Evolutionary conservation across 331 rosid species (phyloP), one percentile per base, ranked within the genome.

Genomic region (Spiraea crenata): DNA sequence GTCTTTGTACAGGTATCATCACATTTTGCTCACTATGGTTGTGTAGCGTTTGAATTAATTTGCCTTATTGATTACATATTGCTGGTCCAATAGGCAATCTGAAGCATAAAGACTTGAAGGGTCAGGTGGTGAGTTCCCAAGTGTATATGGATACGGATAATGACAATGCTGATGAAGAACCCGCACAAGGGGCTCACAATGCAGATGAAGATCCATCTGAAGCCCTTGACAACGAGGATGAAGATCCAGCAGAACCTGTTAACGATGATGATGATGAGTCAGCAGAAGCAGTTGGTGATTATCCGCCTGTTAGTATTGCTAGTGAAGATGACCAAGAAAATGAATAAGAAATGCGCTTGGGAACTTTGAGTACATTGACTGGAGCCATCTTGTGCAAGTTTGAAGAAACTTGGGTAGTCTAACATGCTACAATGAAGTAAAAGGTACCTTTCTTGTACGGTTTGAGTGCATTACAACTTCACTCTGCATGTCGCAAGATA

Each of bases 101-200:
- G 57, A 81, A 81, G 69, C 85, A 81, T 62, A 81, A 81, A 76
- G 78, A 81, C 67, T 72, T 81, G 75, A 69, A 46, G 19, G 85
- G 85, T 48, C 69, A 81, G 61, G 78, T 72, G 13, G 85, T 81
- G 65, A 81, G 85, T 58, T 81, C 85, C 13, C 85, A 81, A 63
- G 76, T 70, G 40, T 81, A 81, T 68, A 38, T n/a, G 4, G 82
- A 76, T 20, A 54, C 61, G 5, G 67, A 64, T 16, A 63, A 51
- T 49, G 62, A 71, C 8, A 3, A 55, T 17, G 68, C 39, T 9
- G 67, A 31, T 48, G 81, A 72, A 72, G 70, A 81, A 46, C 25
- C 75, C 9, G 20, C 74, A 4, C 60, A 56, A 65, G 45, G 57
- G 20, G 34, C 9, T 37, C 31, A 25, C 31, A 25, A 25, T 25